A percentile compares a stretch with the other conserved stretches of the same genome.
Conservation (phyloP, 192 early-diverging fungal genomes). For the Oehlia diaphana region DNA sequence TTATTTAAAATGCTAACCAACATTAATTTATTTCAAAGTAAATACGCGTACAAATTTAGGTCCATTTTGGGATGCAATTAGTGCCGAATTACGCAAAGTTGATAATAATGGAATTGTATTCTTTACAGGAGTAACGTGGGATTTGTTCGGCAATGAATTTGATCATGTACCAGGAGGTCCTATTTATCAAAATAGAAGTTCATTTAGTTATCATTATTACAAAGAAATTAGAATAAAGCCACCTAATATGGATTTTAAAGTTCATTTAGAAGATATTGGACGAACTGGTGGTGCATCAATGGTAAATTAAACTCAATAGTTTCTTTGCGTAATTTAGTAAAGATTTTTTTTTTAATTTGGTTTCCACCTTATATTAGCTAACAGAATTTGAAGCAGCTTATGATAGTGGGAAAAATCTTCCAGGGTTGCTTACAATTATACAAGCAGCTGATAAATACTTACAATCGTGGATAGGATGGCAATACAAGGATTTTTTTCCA, state of each 20-base stretch:
- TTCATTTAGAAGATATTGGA: slow-evolving; percentile 44
- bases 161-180: slow-evolving; percentile 54
- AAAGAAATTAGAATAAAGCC: slow-evolving; percentile 45
- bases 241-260: slow-evolving; percentile 39
- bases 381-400: slow-evolving; percentile 59
- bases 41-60: slow-evolving; percentile 49
- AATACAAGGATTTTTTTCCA: slow-evolving; percentile 49
- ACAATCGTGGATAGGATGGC: slow-evolving; percentile 58
- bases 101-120: slow-evolving; percentile 53
- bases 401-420: slow-evolving; percentile 32
- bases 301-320: neutral
- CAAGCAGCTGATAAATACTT: slow-evolving; percentile 47
- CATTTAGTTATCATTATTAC: slow-evolving; percentile 56
- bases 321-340: too few species aligned
- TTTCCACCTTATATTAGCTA: slow-evolving; percentile 41
- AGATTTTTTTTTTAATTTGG: slow-evolving; percentile 26
- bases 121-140: slow-evolving; percentile 59
- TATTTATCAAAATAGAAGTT: slow-evolving; percentile 41
- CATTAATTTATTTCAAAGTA: neutral
- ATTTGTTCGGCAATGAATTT: slow-evolving; percentile 36
- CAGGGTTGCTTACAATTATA: slow-evolving; percentile 39
- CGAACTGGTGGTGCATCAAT: slow-evolving; percentile 17
- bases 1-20: neutral
- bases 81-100: slow-evolving; percentile 48
- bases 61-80: slow-evolving; percentile 52